Evolutionary conservation across 129 eudicot genomes (phyloP).

Genomic region (Helianthus tuberosus): DNA sequence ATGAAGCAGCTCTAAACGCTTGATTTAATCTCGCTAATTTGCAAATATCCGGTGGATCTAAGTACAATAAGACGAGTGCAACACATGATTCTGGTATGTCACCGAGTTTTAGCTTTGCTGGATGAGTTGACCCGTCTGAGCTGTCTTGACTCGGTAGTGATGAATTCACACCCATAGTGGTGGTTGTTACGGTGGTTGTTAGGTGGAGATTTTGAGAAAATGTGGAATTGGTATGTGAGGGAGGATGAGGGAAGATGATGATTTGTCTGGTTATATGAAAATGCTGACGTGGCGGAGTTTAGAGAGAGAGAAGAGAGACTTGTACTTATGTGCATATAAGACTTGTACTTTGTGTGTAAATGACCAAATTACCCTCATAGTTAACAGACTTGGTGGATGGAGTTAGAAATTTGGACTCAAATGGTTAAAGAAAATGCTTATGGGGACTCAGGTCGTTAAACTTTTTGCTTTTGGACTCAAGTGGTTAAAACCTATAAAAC

Average conservation of each 20-base stretch:
- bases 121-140: constrained; percentile 31
- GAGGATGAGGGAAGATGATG: constrained; percentile 11
- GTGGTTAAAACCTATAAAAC: no score
- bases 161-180: constrained; percentile 62
- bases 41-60: constrained; percentile 86
- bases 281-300: constrained; percentile 37
- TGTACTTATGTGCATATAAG: no score
- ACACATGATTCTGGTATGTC: constrained; percentile 86
- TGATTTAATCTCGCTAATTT: constrained; percentile 63
- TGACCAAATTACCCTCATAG: no score
- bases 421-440: no score
- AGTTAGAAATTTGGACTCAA: no score
- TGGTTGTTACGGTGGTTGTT: constrained; percentile 18
- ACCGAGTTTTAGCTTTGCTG: constrained; percentile 57
- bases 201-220: constrained; percentile 31
- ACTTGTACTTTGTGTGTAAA: no score
- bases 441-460: no score
- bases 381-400: no score
- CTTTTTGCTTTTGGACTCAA: no score
- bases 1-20: constrained; percentile 73
- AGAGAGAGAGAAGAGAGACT: no score
- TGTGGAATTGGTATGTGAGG: not conserved
- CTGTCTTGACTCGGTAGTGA: constrained; percentile 37
- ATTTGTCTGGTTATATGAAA: constrained; percentile 25
- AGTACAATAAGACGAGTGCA: constrained; percentile 62